Evolutionary conservation across 768 basidiomycete species (phyloP), one percentile per base, ranked within the genome.

Genomic region (Pulveroboletus ravenelii): DNA sequence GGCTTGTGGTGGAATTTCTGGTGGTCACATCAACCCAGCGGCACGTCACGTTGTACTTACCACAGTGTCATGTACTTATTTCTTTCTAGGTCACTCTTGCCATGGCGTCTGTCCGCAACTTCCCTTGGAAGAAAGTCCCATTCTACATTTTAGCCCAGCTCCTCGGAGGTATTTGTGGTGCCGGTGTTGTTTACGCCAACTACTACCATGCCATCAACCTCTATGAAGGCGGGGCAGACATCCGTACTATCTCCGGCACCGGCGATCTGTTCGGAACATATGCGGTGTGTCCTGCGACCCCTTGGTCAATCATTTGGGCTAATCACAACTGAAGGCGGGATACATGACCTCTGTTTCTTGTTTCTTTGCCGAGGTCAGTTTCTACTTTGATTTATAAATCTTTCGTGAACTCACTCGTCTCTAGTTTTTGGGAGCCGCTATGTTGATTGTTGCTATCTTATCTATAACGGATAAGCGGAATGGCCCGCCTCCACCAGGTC

Each of bases 111-210:
- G 81, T 82, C 65, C 80, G 89, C 54, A 76, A 75, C 41, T 90
- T 92, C 67, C 87, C 89, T 0, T 86, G 86, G 84, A 76, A 74
- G 56, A 91, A 91, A 63, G 89, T 89, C 0, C 89, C 89, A 0
- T 74, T 58, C 18, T 89, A 82, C 62, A 77, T 86, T 41, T 60
- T 80, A 43, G 77, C 82, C 0, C 86, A 88, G 62, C 50, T 84
- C 17, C 62, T 87, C 43, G 86, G 85, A 18, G 84, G 69, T 5
- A 57, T 84, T 31, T 72, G 76, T 40, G 86, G 83, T 15, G 78
- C 78, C 13, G 77, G 75, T 1, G 61, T 82, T 37, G 65, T 80
- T 30, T 87, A 85, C 55, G 84, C 72, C 6, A 81, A 82, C 57
- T 87, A 85, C 60, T 76, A 78, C 59, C 79, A 82, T 64, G 84